Conservation (phyloP, 73 alveolate genomes). For the Stentor roeselii region DNA sequence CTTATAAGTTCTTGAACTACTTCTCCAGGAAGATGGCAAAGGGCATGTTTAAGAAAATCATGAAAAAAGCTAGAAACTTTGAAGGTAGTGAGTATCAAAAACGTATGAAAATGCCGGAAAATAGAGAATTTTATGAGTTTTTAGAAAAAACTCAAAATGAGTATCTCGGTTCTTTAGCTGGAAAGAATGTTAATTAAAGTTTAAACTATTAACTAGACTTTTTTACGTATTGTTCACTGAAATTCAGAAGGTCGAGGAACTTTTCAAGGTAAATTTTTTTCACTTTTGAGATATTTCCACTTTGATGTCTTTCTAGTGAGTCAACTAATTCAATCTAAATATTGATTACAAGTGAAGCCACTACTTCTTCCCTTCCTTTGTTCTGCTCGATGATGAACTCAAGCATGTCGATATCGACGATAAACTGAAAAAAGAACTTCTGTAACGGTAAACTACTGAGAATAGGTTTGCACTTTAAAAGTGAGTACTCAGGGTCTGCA, state of each 20-base stretch:
- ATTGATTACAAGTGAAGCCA: not conserved
- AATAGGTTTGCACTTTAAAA: not conserved
- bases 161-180: no score
- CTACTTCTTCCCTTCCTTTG: not conserved
- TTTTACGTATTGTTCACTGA: not conserved
- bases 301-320: slow-evolving; percentile 21
- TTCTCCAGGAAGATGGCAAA: not conserved
- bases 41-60: not conserved
- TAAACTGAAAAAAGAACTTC: not conserved
- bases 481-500: slow-evolving; percentile 18
- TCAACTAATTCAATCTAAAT: not conserved
- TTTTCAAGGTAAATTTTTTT: slow-evolving; percentile 6
- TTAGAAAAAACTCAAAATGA: no score
- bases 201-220: no score
- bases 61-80: not conserved
- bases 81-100: slow-evolving; percentile 4
- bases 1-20: not conserved
- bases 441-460: not conserved
- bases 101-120: not conserved
- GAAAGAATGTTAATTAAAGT: no score
- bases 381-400: slow-evolving; percentile 17
- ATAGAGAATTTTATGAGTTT: not conserved
- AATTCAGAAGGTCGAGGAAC: slow-evolving; percentile 15
- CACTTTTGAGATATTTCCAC: not conserved
- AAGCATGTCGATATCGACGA: not conserved